Percentiles rank a stretch among this genome's conserved stretches.
These are phyloP conservation scores for Ophiostoma triangulosporum DNA, from an alignment of 2,329 filamentous ascomycete genomes.

Conservation along the genomic window DNA sequence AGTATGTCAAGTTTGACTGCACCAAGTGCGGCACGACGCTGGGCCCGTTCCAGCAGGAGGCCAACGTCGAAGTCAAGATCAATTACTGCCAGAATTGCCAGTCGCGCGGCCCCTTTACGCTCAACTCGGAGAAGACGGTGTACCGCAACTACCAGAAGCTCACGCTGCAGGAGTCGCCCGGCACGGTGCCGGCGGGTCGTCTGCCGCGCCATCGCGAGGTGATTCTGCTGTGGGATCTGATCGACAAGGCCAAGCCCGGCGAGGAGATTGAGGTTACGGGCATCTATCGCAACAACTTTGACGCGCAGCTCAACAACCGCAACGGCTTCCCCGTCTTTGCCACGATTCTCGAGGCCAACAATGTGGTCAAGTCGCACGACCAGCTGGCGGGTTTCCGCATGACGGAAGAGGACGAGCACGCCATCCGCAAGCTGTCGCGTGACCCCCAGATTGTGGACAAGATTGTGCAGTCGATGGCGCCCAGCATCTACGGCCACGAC, in stretches of 20 bases:
- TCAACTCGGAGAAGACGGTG: conserved; percentile 95
- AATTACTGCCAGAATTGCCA: conserved; percentile 95
- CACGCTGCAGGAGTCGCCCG: conserved; percentile 91
- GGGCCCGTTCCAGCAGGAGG: conserved; percentile 94
- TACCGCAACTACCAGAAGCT: conserved; percentile 98
- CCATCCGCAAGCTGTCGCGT: conserved; percentile 75
- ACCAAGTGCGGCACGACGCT: conserved; percentile 82
- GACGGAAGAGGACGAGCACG: conserved; percentile 86
- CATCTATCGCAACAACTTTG: conserved; percentile 96
- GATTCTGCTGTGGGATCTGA: conserved; percentile 90
- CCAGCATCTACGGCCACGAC: conserved; percentile 91
- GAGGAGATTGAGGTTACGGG: conserved; percentile 97
- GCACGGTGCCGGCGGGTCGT: conserved; percentile 89
- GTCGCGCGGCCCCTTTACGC: conserved; percentile 81
- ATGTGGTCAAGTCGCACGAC: conserved; percentile 92
- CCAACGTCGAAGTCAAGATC: conserved; percentile 90
- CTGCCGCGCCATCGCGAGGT: conserved; percentile 88
- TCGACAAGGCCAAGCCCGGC: conserved; percentile 90
- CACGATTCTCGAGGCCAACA: conserved; percentile 93
- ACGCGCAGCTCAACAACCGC: conserved; percentile 93
- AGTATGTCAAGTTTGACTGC: conserved; percentile 98
- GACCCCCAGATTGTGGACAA: conserved; percentile 90
- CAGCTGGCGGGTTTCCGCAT: conserved; percentile 92
- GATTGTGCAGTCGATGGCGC: conserved; percentile 83
- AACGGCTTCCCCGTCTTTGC: conserved; percentile 98